Evolutionary conservation across 2,329 filamentous ascomycete species (phyloP), one percentile per base, ranked within the genome.

Genomic region (Catunica adiposa): DNA sequence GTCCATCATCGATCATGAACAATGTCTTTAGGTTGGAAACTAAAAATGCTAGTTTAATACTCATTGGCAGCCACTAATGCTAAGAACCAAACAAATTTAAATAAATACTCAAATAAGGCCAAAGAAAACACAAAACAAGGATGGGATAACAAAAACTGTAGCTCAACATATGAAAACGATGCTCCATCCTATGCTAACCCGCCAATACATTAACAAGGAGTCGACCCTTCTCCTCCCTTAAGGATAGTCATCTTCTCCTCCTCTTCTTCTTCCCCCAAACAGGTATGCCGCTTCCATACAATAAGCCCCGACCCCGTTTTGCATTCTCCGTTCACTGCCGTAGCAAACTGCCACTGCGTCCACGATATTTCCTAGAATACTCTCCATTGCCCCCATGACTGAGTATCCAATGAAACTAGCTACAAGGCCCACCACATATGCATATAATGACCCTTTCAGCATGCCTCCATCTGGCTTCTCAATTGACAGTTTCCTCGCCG

Each of bases 371-470:
- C 86, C 86, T 23, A 95, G 71, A 17, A 94, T 84, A 14, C 88
- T 86, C 66, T 95, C 89, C 77, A 94, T 90, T 1, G 89, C 85
- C 25, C 89, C 88, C 53, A 98, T 73, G 1, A 97, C 83, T 3
- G 87, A 89, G 82, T 92, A 98, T 6, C 92, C 92, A 62, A 98
- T 96, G 55, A 90, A 89, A 59, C 86, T 88, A 15, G 92, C 92
- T 61, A 97, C 84, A 60, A 98, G 68, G 8, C 89, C 92, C 22
- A 98, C 87, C 1, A 97, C 79, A 64, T 97, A 98, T 1, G 90
- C 92, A 66, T 98, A 98, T 23, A 92, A 75, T 63, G 88, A 95
- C 7, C 92, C 92, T 48, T 79, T 79, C 53, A 83, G 66, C 5
- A 53, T 40, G 0, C 78, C 76, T 1, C 74, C 75, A 40, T 72